Percentiles rank a stretch among this genome's conserved stretches.
Evolutionary conservation across 768 basidiomycete species (phyloP).

Genomic region (Cantharellus cinnabarinus): DNA sequence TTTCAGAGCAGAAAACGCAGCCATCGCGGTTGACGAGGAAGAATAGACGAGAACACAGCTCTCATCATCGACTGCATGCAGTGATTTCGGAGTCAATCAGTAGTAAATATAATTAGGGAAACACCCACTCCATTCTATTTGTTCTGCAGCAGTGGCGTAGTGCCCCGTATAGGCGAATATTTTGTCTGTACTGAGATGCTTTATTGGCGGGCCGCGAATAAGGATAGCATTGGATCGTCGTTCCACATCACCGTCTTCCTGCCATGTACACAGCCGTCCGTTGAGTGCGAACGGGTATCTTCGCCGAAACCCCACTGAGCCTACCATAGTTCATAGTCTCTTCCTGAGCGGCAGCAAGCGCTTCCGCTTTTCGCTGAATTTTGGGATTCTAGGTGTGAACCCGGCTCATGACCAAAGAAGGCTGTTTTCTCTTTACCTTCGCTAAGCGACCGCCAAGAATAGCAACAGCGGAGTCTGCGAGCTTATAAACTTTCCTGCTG

Average conservation of each 20-base stretch:
- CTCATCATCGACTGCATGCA: constrained; percentile 37
- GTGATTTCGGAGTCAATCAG: neutral
- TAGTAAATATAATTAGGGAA: neutral
- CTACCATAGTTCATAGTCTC: constrained; percentile 15
- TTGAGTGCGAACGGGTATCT: constrained; percentile 3
- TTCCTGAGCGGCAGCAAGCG: constrained; percentile 3
- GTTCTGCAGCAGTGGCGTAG: constrained; percentile 53
- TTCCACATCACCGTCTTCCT: neutral
- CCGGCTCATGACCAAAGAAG: too few species aligned
- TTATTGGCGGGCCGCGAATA: constrained; percentile 50
- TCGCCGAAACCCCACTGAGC: neutral
- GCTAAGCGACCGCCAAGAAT: constrained; percentile 20
- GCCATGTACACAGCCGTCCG: neutral
- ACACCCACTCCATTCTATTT: constrained; percentile 41
- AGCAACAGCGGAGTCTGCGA: constrained; percentile 42
- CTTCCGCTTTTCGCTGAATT: neutral
- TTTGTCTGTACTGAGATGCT: constrained; percentile 50
- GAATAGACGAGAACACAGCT: constrained; percentile 64
- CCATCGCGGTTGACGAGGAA: constrained; percentile 29
- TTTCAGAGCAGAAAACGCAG: constrained; percentile 6
- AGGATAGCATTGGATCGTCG: constrained; percentile 38
- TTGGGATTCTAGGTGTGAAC: too few species aligned
- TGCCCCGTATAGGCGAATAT: constrained; percentile 70
- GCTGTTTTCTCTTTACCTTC: constrained; percentile 48
- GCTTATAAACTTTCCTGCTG: constrained; percentile 34